Evolutionary conservation across 179 eudicot species (phyloP), one percentile per base, ranked within the genome.

Genomic region (Silene coronaria): DNA sequence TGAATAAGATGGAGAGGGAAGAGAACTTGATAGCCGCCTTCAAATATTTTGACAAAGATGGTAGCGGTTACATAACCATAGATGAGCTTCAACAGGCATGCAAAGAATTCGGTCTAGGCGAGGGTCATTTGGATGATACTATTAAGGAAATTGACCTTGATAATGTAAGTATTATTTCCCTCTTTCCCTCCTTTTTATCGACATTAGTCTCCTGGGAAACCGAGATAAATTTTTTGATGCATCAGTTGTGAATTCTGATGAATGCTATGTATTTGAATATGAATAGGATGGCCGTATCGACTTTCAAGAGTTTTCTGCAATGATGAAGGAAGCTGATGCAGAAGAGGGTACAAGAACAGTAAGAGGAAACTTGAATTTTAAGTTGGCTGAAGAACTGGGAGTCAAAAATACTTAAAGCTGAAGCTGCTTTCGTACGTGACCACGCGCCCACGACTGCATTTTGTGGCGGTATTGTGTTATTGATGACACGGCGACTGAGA

Each of bases 11-110:
- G 85, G 97, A 93, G 71, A 88, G 91, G 79, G 98, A 93, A 81
- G 98, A 93, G 78, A 93, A 93, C 79, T 80, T 93, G 64, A 63
- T 91, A 53, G 93, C 91, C 32, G 98, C 98, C n/a, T 93, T 93
- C 80, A 80, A 89, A 26, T 93, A 90, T 86, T 93, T 93, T 57
- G 98, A 91, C 85, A 93, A 90, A 78, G 98, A 93, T 75, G 93
- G 96, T 28, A 93, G 98, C 75, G 97, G 98, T 60, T 93, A 90
- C 77, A 88, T 93, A 75, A 91, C 97, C 65, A 84, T 88, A 6
- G 98, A 93, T 42, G 98, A 93, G 88, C 91, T 93, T 74, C 96
- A 93, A 86, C 91, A 87, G 68, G 98, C 98, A n/a, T 90, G 97
- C 87, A 85, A 85, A 82, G 97, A 93, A 63, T 93, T 93, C 46